Conservation (phyloP, 2,329 filamentous ascomycete genomes). For the Diplodia intermedia region DNA sequence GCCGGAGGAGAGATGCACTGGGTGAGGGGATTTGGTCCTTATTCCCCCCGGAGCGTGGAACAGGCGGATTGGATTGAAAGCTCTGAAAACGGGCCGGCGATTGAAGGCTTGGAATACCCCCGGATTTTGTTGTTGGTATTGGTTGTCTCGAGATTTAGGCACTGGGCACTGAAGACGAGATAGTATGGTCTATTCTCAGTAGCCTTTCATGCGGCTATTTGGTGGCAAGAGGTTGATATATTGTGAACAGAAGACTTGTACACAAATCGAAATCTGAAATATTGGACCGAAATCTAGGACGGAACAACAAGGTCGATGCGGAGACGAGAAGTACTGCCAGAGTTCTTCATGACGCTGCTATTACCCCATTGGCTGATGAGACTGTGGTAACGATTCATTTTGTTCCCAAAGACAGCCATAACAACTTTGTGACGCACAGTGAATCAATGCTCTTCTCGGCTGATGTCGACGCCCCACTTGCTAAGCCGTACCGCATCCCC, state of each 20-base stretch:
- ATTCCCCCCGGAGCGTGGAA: not conserved
- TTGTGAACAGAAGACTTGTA: too few species aligned
- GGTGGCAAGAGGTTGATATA: too few species aligned
- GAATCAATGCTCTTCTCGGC: not conserved
- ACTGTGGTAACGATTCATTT: too few species aligned
- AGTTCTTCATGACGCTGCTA: too few species aligned
- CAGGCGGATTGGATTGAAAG: not conserved
- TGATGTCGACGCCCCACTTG: conserved; percentile 2
- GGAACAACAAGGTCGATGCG: too few species aligned
- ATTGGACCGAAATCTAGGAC: too few species aligned
- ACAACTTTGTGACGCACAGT: not conserved
- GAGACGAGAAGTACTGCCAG: too few species aligned
- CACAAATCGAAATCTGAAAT: too few species aligned
- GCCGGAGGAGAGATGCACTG: conserved; percentile 55
- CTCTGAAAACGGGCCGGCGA: too few species aligned
- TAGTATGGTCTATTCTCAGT: not conserved
- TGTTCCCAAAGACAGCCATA: too few species aligned
- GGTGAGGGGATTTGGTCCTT: conserved; percentile 39
- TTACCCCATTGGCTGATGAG: too few species aligned
- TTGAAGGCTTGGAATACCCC: not conserved
- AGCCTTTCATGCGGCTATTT: too few species aligned
- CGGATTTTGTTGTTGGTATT: not conserved
- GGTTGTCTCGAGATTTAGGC: not conserved
- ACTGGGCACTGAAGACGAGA: not conserved
- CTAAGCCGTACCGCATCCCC: not conserved